Percentiles rank a stretch among this genome's conserved stretches.
These are phyloP conservation scores for Arctium lappa DNA, from an alignment of 129 eudicot genomes.

Conservation along the genomic window DNA sequence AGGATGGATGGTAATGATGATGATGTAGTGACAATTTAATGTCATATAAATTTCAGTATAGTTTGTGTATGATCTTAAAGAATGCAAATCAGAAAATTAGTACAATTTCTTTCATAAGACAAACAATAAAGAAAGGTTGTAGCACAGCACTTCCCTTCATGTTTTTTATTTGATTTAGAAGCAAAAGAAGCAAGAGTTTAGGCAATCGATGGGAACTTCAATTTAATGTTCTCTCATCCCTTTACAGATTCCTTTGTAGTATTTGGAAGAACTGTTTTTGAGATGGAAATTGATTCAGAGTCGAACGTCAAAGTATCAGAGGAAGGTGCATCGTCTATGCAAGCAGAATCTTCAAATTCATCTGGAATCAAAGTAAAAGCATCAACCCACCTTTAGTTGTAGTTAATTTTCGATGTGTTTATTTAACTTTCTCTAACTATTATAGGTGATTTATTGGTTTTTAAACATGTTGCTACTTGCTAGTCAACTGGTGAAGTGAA, in stretches of 20 bases:
- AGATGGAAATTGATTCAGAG: constrained; percentile 68
- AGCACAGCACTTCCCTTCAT: too few relatives aligned
- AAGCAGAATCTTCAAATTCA: constrained; percentile 43
- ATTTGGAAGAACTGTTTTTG: not conserved
- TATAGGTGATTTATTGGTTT: not conserved
- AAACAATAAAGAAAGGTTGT: too few relatives aligned
- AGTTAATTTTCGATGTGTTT: not conserved
- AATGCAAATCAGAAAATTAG: too few relatives aligned
- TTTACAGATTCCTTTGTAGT: constrained; percentile 6
- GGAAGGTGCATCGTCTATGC: constrained; percentile 38
- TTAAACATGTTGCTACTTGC: constrained; percentile 8
- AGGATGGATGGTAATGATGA: too few relatives aligned
- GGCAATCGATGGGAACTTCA: too few relatives aligned
- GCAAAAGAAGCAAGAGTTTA: too few relatives aligned
- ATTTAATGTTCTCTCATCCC: not conserved
- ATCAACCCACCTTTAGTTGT: not conserved
- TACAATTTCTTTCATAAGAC: too few relatives aligned
- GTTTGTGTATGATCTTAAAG: too few relatives aligned
- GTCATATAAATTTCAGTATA: too few relatives aligned
- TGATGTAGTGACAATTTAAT: too few relatives aligned
- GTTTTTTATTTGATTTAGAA: too few relatives aligned
- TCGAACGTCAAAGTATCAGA: constrained; percentile 26
- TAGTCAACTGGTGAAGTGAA: constrained; percentile 37
- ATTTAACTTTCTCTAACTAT: not conserved
- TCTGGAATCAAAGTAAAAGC: constrained; percentile 21